Percentiles rank a stretch among this genome's conserved stretches.
Evolutionary conservation across 1,284 basidiomycete genomes (phyloP).

Genomic region (Heterobasidion occidentale): DNA sequence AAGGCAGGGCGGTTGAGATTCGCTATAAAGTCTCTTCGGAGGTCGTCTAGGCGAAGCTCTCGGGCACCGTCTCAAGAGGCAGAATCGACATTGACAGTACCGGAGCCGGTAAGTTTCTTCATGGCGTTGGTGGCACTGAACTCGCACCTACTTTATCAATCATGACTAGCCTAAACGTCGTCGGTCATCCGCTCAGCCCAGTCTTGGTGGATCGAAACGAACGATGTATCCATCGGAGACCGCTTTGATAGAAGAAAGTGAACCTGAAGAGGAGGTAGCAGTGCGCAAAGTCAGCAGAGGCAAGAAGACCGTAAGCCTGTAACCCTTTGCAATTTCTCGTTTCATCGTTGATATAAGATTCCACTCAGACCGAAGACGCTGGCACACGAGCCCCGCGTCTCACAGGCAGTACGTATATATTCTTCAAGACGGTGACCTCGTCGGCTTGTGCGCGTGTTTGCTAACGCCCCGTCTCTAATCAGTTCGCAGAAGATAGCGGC

Average conservation of each 20-base stretch:
- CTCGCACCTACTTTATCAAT: background rate
- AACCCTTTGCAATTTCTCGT: background rate
- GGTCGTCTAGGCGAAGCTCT: slow-evolving; percentile 32
- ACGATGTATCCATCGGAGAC: slow-evolving; percentile 30
- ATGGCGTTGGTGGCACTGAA: background rate
- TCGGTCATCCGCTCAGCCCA: slow-evolving; percentile 64
- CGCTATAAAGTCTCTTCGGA: slow-evolving; percentile 15
- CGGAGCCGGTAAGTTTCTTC: slow-evolving; percentile 14
- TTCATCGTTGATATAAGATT: slow-evolving; percentile 1
- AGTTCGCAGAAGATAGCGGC: slow-evolving; percentile 54
- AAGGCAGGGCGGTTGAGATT: slow-evolving; percentile 3
- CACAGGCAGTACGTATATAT: slow-evolving; percentile 28
- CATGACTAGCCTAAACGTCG: slow-evolving; percentile 45
- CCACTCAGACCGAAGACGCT: slow-evolving; percentile 36
- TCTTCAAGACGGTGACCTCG: background rate
- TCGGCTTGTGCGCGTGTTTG: background rate
- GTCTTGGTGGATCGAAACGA: slow-evolving; percentile 42
- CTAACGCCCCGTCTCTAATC: background rate
- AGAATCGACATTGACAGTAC: slow-evolving; percentile 3
- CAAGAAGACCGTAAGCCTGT: slow-evolving; percentile 47
- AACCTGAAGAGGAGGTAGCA: slow-evolving; percentile 60
- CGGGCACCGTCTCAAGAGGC: slow-evolving; percentile 19
- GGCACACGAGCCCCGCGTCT: slow-evolving; percentile 39
- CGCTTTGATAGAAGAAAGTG: slow-evolving; percentile 63
- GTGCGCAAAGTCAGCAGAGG: slow-evolving; percentile 52